These are phyloP conservation scores for Hymenoscyphus fructigenus DNA, from an alignment of 2,329 filamentous ascomycete genomes.

Conservation along the genomic window DNA sequence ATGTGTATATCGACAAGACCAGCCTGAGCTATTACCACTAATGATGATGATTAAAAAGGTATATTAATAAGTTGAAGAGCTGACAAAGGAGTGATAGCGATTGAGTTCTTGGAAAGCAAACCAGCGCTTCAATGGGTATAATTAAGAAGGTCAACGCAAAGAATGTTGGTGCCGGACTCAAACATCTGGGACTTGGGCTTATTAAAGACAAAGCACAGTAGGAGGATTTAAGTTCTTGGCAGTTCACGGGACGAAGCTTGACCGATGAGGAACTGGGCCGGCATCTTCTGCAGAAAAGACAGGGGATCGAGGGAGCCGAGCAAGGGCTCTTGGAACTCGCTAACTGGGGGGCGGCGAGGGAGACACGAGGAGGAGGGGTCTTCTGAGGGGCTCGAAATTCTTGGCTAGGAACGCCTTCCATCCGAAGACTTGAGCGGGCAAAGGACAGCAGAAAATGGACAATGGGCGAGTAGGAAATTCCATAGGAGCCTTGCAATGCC, in stretches of 20 bases:
- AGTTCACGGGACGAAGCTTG: conserved; percentile 26
- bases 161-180: conserved; percentile 19
- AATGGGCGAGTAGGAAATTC: neutral
- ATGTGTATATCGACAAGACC: conserved; percentile 32
- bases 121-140: conserved; percentile 35
- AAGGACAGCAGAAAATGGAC: neutral
- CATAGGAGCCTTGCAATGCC: neutral
- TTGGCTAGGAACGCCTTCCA: conserved; percentile 26
- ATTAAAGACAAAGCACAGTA: conserved; percentile 21
- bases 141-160: conserved; percentile 23
- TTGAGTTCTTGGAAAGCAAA: conserved; percentile 36
- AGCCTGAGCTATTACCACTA: conserved; percentile 34
- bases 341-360: neutral
- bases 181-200: conserved; percentile 20
- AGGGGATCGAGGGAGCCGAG: conserved; percentile 6
- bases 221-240: conserved; percentile 15
- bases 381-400: neutral
- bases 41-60: conserved; percentile 16
- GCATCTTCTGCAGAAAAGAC: neutral
- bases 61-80: conserved; percentile 12
- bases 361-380: conserved; percentile 2
- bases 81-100: conserved; percentile 31
- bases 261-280: conserved; percentile 23
- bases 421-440: conserved; percentile 21
- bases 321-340: neutral